Evolutionary conservation across 257 asterid genomes (phyloP), one percentile per base, ranked within the genome.

Genomic region (Rhazya stricta): DNA sequence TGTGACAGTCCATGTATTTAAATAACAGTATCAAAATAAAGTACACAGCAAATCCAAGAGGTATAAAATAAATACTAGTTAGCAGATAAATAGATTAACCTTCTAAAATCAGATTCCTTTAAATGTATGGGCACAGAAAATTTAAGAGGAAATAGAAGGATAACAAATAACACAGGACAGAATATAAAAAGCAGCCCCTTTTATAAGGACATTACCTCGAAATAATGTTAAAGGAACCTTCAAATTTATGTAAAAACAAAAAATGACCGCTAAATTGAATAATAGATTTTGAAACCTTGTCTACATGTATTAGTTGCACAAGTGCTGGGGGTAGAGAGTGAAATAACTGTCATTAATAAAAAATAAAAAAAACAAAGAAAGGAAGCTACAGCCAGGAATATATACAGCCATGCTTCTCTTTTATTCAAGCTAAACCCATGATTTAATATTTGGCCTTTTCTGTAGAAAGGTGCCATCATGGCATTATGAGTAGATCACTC

Each of bases 1-100:
- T 77, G 80, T 82, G 86, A 66, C 94, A 91, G 41, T 94, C 98
- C 96, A 94, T 94, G 78, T 54, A 73, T 70, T 19, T 80, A 71
- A 57, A 67, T 42, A 72, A 68, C 62, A 66, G 34, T 48, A n/a
- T n/a, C n/a, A n/a, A 76, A 45, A 6, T 16, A 2, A 21, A 58
- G 21, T 41, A 25, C 19, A 45, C 5, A 36, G 16, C 42, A 53
- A 54, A 53, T 12, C 34, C 50, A 36, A 34, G 41, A 19, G 37
- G 21, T 15, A 37, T 13, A 32, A 29, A 34, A 9, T 8, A 21
- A 19, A 15, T 5, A 37, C 1, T 5, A 29, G 25, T 29, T 29
- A 60, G 42, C 42, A 54, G n/a, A 54, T 25, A 71, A 16, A 67
- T 23, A 19, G 30, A 46, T 58, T 15, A 41, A 46, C 9, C 45